Percentiles rank a stretch among this genome's conserved stretches.
Evolutionary conservation across 345 rosid species (phyloP).

Genomic region (Dipteronia dyeriana): DNA sequence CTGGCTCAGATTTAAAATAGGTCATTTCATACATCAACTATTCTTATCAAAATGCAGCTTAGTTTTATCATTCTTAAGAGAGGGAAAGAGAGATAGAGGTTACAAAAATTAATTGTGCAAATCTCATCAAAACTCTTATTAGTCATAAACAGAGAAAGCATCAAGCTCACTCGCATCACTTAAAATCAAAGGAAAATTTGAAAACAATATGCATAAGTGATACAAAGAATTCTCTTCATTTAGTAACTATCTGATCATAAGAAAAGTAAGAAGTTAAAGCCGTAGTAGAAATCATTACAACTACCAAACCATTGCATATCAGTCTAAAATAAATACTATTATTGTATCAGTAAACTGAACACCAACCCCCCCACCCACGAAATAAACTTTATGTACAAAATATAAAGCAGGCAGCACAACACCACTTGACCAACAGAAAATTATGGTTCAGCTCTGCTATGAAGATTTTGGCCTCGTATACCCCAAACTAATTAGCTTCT

Average conservation of each 20-base stretch:
- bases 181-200: neutral
- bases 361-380: neutral
- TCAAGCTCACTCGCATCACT: neutral
- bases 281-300: neutral
- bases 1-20: neutral
- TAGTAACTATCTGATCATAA: neutral
- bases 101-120: neutral
- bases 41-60: neutral
- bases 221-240: slow-evolving; percentile 8
- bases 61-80: neutral
- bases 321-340: neutral
- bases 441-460: neutral
- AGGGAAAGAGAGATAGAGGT: neutral
- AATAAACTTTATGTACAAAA: neutral
- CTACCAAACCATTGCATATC: neutral
- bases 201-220: neutral
- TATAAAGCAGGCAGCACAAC: neutral
- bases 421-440: slow-evolving; percentile 2
- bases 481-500: slow-evolving; percentile 73
- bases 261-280: slow-evolving; percentile 2
- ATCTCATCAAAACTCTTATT: neutral
- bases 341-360: neutral
- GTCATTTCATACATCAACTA: neutral
- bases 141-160: neutral
- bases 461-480: slow-evolving; percentile 48